These are phyloP conservation scores for Peronospora belbahrii DNA, from an alignment of 352 stramenopile genomes.

Conservation along the genomic window DNA sequence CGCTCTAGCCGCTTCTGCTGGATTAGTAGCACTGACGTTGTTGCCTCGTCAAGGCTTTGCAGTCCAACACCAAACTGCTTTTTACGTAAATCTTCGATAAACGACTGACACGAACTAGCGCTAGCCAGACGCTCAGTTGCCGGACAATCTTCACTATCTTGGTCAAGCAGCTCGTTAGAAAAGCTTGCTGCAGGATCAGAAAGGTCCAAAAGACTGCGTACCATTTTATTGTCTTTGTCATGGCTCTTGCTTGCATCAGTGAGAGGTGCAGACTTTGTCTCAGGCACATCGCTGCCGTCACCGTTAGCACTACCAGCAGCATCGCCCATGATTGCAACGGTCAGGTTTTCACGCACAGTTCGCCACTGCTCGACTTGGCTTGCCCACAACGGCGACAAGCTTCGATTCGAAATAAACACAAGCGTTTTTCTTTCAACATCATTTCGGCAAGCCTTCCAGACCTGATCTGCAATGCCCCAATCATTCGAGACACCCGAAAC, in stretches of 20 bases:
- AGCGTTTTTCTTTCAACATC: slow-evolving; percentile 30
- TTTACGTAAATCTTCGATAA: slow-evolving; percentile 56
- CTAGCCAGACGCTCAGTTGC: not conserved
- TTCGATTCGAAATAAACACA: slow-evolving; percentile 17
- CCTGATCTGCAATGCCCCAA: slow-evolving; percentile 11
- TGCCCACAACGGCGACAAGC: slow-evolving; percentile 16
- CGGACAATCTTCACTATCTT: slow-evolving; percentile 2
- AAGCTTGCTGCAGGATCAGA: slow-evolving; percentile 9
- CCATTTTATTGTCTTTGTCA: not conserved
- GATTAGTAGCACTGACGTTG: slow-evolving; percentile 46
- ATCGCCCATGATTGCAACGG: not conserved
- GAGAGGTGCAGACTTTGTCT: not conserved
- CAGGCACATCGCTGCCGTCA: not conserved
- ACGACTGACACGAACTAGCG: slow-evolving; percentile 30
- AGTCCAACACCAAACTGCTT: slow-evolving; percentile 77
- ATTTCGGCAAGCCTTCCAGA: slow-evolving; percentile 30
- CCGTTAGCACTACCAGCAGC: not conserved
- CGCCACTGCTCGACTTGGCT: slow-evolving; percentile 20
- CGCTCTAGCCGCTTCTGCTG: slow-evolving; percentile 76
- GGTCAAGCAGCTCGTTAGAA: not conserved
- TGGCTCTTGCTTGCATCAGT: not conserved
- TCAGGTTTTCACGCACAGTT: slow-evolving; percentile 12
- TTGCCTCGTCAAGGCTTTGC: slow-evolving; percentile 49
- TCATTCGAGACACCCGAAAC: slow-evolving; percentile 1
- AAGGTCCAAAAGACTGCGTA: slow-evolving; percentile 2